A percentile compares a stretch with the other conserved stretches of the same genome.
phyloP scores from a whole-genome alignment of 2,329 filamentous ascomycete genomes.

The Fusarium hainanense region DNA sequence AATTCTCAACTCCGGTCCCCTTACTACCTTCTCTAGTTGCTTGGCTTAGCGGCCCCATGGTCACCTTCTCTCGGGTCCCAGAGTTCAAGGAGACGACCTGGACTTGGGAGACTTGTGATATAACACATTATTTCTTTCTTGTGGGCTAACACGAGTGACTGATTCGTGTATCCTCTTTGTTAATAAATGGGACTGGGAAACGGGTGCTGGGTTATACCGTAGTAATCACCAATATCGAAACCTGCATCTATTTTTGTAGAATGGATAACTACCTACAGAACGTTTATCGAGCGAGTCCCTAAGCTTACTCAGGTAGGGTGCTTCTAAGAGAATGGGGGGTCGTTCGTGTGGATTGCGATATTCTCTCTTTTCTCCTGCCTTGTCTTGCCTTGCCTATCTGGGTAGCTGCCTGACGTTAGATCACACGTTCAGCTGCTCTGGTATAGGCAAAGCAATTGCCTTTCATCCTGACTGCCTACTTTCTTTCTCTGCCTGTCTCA shows the following conservation, averaged over 20 bases:
- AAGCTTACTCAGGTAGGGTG: background rate
- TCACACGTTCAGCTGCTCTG: slow-evolving; percentile 17
- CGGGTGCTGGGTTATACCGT: background rate
- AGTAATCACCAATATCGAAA: background rate
- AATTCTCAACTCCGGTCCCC: slow-evolving; percentile 8
- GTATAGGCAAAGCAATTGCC: slow-evolving; percentile 8
- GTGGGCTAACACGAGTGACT: background rate
- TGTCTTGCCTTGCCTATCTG: background rate
- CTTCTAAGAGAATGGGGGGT: background rate
- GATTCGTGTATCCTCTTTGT: background rate
- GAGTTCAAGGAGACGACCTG: background rate
- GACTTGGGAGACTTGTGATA: background rate
- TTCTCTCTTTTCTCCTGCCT: slow-evolving; percentile 5
- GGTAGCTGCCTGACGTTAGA: background rate
- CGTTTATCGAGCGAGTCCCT: background rate
- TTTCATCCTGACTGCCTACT: background rate
- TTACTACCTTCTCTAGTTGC: slow-evolving; percentile 25
- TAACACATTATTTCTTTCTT: background rate
- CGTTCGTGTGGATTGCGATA: slow-evolving; percentile 1
- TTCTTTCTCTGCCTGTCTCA: slow-evolving; percentile 23
- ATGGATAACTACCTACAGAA: background rate
- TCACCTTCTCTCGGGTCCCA: background rate
- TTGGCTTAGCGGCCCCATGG: slow-evolving; percentile 28
- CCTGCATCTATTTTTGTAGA: background rate
- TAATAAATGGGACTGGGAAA: background rate